These are phyloP conservation scores for Pyrenophora graminea DNA, from an alignment of 2,329 filamentous ascomycete genomes.

Conservation along the genomic window DNA sequence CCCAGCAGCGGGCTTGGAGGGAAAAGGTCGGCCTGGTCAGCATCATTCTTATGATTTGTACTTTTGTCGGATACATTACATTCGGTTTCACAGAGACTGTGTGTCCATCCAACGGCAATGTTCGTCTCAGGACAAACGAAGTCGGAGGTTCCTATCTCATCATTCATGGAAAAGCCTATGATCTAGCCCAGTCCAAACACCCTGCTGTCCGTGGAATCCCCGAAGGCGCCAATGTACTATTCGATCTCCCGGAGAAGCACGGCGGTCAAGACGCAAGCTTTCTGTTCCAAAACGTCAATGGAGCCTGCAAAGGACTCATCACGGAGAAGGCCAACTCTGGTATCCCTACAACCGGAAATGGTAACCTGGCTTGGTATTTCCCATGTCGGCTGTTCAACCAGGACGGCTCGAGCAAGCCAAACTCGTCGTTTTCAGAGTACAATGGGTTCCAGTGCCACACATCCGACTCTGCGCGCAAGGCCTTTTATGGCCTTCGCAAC, in stretches of 20 bases:
- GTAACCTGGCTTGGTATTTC: slow-evolving; percentile 92
- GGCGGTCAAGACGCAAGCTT: slow-evolving; percentile 94
- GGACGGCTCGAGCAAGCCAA: slow-evolving; percentile 81
- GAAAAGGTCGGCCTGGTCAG: slow-evolving; percentile 98
- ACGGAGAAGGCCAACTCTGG: slow-evolving; percentile 71
- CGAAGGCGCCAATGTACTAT: slow-evolving; percentile 76
- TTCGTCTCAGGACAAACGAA: slow-evolving; percentile 78
- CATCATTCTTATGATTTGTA: slow-evolving; percentile 85
- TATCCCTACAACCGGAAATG: slow-evolving; percentile 72
- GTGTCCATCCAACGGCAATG: slow-evolving; percentile 70
- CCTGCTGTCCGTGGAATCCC: slow-evolving; percentile 80
- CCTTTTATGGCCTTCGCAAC: slow-evolving; percentile 73
- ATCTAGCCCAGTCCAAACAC: slow-evolving; percentile 76
- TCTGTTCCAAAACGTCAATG: slow-evolving; percentile 97
- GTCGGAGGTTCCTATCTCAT: slow-evolving; percentile 88
- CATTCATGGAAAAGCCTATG: slow-evolving; percentile 89
- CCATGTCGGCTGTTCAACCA: slow-evolving; percentile 91
- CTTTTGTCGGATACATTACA: slow-evolving; percentile 89
- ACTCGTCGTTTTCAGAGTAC: slow-evolving; percentile 75
- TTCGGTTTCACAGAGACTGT: slow-evolving; percentile 94
- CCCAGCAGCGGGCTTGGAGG: slow-evolving; percentile 89
- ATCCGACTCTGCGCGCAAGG: slow-evolving; percentile 65
- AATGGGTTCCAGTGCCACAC: slow-evolving; percentile 90
- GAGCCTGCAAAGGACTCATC: slow-evolving; percentile 90
- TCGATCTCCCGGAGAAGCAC: slow-evolving; percentile 78